Evolutionary conservation across 345 rosid species (phyloP).

Genomic region (Brassica juncea): DNA sequence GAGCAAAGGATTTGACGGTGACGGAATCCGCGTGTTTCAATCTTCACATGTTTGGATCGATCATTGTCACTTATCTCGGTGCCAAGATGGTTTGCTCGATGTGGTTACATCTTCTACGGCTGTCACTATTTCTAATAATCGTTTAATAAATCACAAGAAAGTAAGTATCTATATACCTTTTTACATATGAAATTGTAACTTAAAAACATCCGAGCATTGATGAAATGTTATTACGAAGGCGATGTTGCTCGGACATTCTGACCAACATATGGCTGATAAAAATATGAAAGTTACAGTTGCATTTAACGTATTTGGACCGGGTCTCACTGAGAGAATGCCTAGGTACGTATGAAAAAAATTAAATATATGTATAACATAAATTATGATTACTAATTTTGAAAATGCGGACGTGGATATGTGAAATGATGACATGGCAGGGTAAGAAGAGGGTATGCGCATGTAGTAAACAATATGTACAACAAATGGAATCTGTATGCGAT

Average conservation of each 20-base stretch:
- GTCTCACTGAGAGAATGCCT: constrained; percentile 78
- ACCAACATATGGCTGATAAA: constrained; percentile 53
- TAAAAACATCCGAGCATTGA: background rate
- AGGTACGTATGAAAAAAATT: constrained; percentile 42
- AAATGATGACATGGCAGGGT: constrained; percentile 43
- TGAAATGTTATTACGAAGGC: constrained; percentile 41
- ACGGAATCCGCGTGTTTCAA: constrained; percentile 56
- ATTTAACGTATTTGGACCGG: constrained; percentile 68
- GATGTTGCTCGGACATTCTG: constrained; percentile 69
- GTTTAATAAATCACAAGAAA: constrained; percentile 62
- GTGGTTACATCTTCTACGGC: constrained; percentile 67
- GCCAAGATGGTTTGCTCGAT: constrained; percentile 74
- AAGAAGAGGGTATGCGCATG: constrained; percentile 73
- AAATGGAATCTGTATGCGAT: constrained; percentile 84
- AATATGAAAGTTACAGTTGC: constrained; percentile 73
- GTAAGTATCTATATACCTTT: constrained; percentile 34
- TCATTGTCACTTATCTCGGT: constrained; percentile 61
- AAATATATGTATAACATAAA: background rate
- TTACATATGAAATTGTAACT: background rate
- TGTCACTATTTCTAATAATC: constrained; percentile 74
- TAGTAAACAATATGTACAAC: constrained; percentile 79
- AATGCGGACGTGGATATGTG: background rate
- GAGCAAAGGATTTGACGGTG: constrained; percentile 55
- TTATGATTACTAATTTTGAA: background rate
- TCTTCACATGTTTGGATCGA: constrained; percentile 81